Conservation (phyloP, 345 rosid species). For the Mercurialis annua region DNA sequence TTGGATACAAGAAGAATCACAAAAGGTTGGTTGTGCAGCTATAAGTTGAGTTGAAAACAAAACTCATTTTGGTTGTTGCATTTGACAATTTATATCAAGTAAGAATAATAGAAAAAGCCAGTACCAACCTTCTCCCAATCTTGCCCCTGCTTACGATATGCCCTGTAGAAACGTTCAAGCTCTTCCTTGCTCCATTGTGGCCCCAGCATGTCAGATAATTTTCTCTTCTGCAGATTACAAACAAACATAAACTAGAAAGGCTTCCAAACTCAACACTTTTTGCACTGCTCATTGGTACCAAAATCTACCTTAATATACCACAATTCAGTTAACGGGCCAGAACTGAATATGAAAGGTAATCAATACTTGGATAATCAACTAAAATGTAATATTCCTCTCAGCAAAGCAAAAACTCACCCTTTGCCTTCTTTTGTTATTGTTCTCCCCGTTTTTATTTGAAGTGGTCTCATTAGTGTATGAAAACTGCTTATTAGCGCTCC, state of each 20-base stretch:
- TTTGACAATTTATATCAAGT: background rate
- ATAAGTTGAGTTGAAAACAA: background rate
- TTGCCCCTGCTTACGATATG: slow-evolving; percentile 74
- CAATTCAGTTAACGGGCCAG: background rate
- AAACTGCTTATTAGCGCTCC: slow-evolving; percentile 48
- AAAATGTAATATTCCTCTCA: background rate
- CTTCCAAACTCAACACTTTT: background rate
- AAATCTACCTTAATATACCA: background rate
- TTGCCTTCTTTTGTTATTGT: slow-evolving; percentile 41
- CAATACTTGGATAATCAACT: background rate
- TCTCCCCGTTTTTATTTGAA: slow-evolving; percentile 50
- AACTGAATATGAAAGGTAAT: background rate
- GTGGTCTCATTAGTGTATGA: slow-evolving; percentile 43
- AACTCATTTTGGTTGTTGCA: background rate
- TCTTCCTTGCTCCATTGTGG: slow-evolving; percentile 89
- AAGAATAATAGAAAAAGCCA: slow-evolving; percentile 2
- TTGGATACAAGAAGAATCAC: background rate
- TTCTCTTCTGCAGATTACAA: slow-evolving; percentile 55
- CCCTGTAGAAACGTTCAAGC: slow-evolving; percentile 82
- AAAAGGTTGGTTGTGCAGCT: background rate
- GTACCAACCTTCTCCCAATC: slow-evolving; percentile 86
- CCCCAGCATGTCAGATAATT: slow-evolving; percentile 78
- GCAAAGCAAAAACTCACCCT: slow-evolving; percentile 47
- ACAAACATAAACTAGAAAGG: background rate
- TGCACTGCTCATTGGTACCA: background rate